Evolutionary conservation across 176 grass and related monocot genomes (phyloP).

Genomic region (Bolboschoenus planiculmis): DNA sequence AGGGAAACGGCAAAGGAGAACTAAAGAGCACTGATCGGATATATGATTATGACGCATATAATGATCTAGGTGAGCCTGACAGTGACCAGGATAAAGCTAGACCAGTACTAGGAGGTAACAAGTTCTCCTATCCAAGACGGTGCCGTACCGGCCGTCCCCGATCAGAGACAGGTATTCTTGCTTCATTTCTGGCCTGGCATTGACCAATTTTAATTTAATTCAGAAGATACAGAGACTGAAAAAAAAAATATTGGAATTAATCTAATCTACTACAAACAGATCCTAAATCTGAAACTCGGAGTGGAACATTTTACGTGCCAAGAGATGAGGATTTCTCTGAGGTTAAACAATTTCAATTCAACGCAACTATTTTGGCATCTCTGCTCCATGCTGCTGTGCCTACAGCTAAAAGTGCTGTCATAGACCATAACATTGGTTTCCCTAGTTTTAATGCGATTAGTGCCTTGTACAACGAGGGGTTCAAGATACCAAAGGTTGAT

Average conservation of each 20-base stretch:
- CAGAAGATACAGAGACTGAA: not conserved
- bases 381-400: constrained; percentile 48
- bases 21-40: constrained; percentile 44
- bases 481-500: constrained; percentile 27
- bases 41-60: constrained; percentile 81
- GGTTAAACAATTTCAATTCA: constrained; percentile 58
- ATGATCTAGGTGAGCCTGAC: constrained; percentile 57
- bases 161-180: constrained; percentile 32
- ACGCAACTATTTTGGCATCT: constrained; percentile 24
- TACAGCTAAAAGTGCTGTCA: constrained; percentile 30
- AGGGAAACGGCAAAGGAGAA: constrained; percentile 42
- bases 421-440: constrained; percentile 30
- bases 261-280: constrained; percentile 29
- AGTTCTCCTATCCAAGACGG: constrained; percentile 69
- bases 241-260: not conserved
- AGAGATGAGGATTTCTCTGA: constrained; percentile 80
- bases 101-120: constrained; percentile 48
- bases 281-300: constrained; percentile 41
- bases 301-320: constrained; percentile 43
- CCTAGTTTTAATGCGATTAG: constrained; percentile 56
- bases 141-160: constrained; percentile 56
- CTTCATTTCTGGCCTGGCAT: not conserved
- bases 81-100: constrained; percentile 11
- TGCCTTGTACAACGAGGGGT: constrained; percentile 59
- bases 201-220: not conserved